A percentile compares a stretch with the other conserved stretches of the same genome.
These are phyloP conservation scores for Allium fistulosum DNA, from an alignment of 106 monocot genomes.

Conservation along the genomic window DNA sequence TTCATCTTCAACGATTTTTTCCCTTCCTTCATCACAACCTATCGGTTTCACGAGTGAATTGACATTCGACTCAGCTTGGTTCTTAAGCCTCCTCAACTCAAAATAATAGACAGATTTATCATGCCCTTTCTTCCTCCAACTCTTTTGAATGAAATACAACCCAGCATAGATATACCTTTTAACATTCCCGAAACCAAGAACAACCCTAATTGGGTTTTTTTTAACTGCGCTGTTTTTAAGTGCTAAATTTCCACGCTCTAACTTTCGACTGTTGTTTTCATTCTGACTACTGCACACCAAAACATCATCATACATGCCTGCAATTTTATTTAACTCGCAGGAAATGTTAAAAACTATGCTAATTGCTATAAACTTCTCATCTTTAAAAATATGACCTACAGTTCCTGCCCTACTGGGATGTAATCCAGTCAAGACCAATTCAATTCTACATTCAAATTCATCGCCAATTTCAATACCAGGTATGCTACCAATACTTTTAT, in stretches of 20 bases:
- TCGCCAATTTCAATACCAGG: constrained; percentile 57
- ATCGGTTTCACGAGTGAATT: constrained; percentile 11
- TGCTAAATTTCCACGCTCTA: constrained; percentile 33
- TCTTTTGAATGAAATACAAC: constrained; percentile 42
- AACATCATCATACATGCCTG: constrained; percentile 19
- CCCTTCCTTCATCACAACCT: neutral
- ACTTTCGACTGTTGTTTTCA: constrained; percentile 12
- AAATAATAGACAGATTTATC: constrained; percentile 27
- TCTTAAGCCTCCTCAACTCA: constrained; percentile 34
- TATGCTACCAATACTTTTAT: constrained; percentile 30
- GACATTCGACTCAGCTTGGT: constrained; percentile 35
- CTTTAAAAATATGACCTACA: constrained; percentile 23
- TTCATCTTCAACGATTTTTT: too few species aligned
- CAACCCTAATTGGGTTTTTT: constrained; percentile 46
- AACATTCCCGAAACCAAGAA: constrained; percentile 25
- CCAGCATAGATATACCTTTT: constrained; percentile 61
- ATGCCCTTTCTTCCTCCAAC: constrained; percentile 32
- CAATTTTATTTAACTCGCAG: constrained; percentile 7
- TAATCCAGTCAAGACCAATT: constrained; percentile 37
- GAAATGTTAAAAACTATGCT: constrained; percentile 25
- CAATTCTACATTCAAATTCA: constrained; percentile 36
- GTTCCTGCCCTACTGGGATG: constrained; percentile 12
- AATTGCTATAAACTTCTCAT: constrained; percentile 19
- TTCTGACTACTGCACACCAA: constrained; percentile 19
- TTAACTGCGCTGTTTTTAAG: constrained; percentile 40